Base-by-base conservation (phyloP, 768 basidiomycete species). In the Xerocomellus chrysenteron region DNA sequence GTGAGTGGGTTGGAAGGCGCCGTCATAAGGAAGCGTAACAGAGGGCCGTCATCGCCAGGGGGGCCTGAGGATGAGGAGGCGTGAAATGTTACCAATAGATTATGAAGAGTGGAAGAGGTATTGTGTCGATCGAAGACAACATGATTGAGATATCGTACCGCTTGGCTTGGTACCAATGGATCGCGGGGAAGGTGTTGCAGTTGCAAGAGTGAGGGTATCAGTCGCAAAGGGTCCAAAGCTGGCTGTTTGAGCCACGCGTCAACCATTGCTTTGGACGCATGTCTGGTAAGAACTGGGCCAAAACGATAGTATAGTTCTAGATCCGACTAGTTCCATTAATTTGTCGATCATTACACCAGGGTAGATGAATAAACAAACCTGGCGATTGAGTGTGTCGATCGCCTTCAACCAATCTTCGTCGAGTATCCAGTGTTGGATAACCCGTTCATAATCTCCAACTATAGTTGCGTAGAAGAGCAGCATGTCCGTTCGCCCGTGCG, bases 371-470 rank as follows among this genome's bases (percentile, higher is more conserved):
- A 24, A 46, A 61, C 57, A 32, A 49, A 92, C 93, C 83, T 97
- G 94, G 46, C 92, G 83, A 66, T 84, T 95, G 57, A 98, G 82
- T n/a, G 88, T 80, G 54, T 93, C 90, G 53, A 98, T 88, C 0
- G 93, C 95, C 65, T 92, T 90, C 17, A 78, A 59, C 96, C 96
- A 98, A 56, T 93, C 82, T 69, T 96, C 94, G 70, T 97, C 92
- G 53, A 91, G 77, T 40, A 98, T 79, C 88, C 92, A 96, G 68
- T 98, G 88, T 61, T 92, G 91, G 11, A 95, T 82, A 12, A 98
- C 93, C 12, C 91, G 85, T 55, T 83, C 85, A 65, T 80, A 81
- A 72, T 98, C 95, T 16, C 89, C 88, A 42, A 95, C 80, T 17
- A 84, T 76, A 3, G 82, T 83, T 6, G 97, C 96, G 68, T 85